Percentiles rank a stretch among this genome's conserved stretches.
Evolutionary conservation across 2,329 filamentous ascomycete genomes (phyloP).

Genomic region (Calonectria multiphialidica): DNA sequence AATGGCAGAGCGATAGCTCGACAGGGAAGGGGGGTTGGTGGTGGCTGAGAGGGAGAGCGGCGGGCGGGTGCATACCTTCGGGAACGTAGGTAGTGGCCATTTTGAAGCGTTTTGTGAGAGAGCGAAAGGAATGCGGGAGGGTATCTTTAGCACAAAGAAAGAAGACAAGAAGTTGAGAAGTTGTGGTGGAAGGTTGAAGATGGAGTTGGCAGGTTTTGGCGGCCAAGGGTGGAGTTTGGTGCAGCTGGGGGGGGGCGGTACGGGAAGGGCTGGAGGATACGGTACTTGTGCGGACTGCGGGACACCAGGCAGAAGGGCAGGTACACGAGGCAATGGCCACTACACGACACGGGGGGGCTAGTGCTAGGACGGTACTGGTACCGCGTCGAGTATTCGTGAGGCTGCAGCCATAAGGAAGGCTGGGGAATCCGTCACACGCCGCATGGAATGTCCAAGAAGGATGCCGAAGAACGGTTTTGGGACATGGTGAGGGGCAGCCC

Average conservation of each 20-base stretch:
- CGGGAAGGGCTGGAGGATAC: background rate
- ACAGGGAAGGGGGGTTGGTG: background rate
- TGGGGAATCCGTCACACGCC: conserved; percentile 28
- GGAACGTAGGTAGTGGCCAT: conserved; percentile 46
- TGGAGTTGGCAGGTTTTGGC: conserved; percentile 42
- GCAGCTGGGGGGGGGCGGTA: background rate
- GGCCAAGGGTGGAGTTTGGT: conserved; percentile 37
- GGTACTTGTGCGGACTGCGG: background rate
- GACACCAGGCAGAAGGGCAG: conserved; percentile 13
- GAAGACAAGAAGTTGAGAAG: conserved; percentile 24
- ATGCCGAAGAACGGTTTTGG: conserved; percentile 47
- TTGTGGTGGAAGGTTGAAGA: conserved; percentile 26
- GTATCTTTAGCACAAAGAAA: conserved; percentile 40
- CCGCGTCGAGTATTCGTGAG: conserved; percentile 5
- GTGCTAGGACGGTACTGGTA: background rate
- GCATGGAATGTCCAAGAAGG: conserved; percentile 57
- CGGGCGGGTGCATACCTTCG: conserved; percentile 51
- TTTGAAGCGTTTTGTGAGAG: conserved; percentile 9
- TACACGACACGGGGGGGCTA: conserved; percentile 2
- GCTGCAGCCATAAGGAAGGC: conserved; percentile 32
- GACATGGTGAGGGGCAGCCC: conserved; percentile 12
- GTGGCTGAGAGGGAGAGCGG: background rate
- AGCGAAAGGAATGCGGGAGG: conserved; percentile 25
- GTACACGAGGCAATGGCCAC: background rate
- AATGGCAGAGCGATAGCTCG: background rate